Conservation (phyloP, 208 protist species). For the Wallacemonas sp. region DNA sequence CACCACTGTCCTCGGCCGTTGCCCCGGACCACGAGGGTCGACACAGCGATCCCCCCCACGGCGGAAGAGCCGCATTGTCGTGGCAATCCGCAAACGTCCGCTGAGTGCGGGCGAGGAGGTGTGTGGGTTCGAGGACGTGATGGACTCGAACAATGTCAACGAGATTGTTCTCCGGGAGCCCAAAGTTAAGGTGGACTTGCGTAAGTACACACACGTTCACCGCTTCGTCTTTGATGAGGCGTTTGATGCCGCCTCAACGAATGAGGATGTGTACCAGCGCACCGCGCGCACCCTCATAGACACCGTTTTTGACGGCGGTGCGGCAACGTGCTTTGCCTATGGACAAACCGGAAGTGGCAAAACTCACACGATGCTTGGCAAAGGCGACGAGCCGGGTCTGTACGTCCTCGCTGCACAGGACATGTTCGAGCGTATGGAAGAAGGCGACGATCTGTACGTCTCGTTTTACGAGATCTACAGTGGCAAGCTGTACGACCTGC, state of each 20-base stretch:
- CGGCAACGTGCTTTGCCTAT: constrained; percentile 87
- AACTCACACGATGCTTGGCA: constrained; percentile 91
- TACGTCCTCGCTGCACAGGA: constrained; percentile 66
- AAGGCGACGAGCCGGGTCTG: constrained; percentile 54
- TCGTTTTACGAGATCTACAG: constrained; percentile 90
- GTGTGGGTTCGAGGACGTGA: constrained; percentile 75
- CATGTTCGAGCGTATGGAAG: constrained; percentile 61
- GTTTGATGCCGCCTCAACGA: constrained; percentile 88
- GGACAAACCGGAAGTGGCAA: constrained; percentile 92
- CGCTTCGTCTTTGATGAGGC: constrained; percentile 96
- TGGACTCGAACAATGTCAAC: constrained; percentile 61
- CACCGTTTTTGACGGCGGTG: constrained; percentile 68
- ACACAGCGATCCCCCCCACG: neutral
- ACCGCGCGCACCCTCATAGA: constrained; percentile 67
- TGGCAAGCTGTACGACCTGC: constrained; percentile 71
- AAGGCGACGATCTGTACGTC: constrained; percentile 29
- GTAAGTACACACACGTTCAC: constrained; percentile 95
- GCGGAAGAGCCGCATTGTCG: constrained; percentile 79
- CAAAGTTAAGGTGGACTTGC: constrained; percentile 94
- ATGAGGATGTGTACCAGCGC: constrained; percentile 87
- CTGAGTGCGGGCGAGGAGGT: constrained; percentile 60
- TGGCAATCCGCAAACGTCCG: constrained; percentile 91
- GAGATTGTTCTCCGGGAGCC: constrained; percentile 80
- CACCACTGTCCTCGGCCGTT: constrained; percentile 54
- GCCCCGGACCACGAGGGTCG: constrained; percentile 24